phyloP scores from a whole-genome alignment of 768 basidiomycete genomes.

The Boletus rubescentipes region DNA sequence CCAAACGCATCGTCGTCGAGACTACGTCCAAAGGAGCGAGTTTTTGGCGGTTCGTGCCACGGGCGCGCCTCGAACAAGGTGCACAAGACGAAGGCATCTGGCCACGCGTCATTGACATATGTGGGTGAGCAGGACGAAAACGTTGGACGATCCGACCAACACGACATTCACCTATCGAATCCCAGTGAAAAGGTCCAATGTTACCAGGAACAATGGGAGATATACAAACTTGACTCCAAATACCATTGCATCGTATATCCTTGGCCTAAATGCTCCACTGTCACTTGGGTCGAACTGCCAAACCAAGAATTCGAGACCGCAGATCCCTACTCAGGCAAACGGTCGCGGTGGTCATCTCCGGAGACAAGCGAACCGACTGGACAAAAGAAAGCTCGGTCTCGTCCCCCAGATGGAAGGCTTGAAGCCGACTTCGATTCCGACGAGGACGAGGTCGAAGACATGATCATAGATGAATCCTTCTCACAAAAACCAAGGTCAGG shows the following conservation, averaged over 20 bases:
- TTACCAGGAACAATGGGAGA: slow-evolving; percentile 82
- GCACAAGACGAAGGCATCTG: slow-evolving; percentile 66
- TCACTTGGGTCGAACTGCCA: slow-evolving; percentile 19
- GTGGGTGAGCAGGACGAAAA: slow-evolving; percentile 52
- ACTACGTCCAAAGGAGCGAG: slow-evolving; percentile 51
- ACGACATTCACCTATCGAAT: slow-evolving; percentile 12
- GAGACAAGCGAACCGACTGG: slow-evolving; percentile 11
- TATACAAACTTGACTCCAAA: slow-evolving; percentile 76
- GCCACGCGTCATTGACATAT: slow-evolving; percentile 65
- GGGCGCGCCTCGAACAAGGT: slow-evolving; percentile 56
- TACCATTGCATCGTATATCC: slow-evolving; percentile 63
- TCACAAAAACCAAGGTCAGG: slow-evolving; percentile 18
- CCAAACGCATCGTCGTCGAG: slow-evolving; percentile 77
- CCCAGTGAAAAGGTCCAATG: slow-evolving; percentile 48
- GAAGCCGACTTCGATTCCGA: slow-evolving; percentile 34
- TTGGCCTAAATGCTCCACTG: slow-evolving; percentile 35
- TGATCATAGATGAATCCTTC: slow-evolving; percentile 42
- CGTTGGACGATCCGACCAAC: slow-evolving; percentile 1
- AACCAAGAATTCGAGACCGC: slow-evolving; percentile 5
- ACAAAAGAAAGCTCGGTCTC: slow-evolving; percentile 31
- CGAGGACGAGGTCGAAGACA: slow-evolving; percentile 49
- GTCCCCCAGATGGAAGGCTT: slow-evolving; percentile 15
- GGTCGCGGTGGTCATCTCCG: slow-evolving; percentile 26
- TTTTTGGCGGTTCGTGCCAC: slow-evolving; percentile 78
- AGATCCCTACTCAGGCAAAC: slow-evolving; percentile 25